Evolutionary conservation across 2,329 filamentous ascomycete genomes (phyloP).

Genomic region (Verticillium tricorpus): DNA sequence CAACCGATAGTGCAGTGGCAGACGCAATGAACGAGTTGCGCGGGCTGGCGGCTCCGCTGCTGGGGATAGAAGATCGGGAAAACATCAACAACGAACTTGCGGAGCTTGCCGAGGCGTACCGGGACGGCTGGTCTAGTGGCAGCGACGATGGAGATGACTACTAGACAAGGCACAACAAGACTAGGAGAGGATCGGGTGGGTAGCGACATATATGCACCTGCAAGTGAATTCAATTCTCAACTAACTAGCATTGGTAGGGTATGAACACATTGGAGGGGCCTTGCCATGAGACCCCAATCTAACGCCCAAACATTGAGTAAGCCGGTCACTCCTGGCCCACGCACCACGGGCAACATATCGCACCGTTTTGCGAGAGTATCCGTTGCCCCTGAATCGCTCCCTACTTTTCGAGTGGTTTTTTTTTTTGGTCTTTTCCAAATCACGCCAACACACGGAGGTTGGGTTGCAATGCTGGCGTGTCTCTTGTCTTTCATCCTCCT

Average conservation of each 20-base stretch:
- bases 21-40: constrained; percentile 63
- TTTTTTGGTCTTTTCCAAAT: neutral
- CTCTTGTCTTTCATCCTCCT: neutral
- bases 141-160: constrained; percentile 67
- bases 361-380: neutral
- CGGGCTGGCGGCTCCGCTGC: constrained; percentile 55
- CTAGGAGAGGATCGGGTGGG: too few species aligned
- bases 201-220: neutral
- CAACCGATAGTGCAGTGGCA: constrained; percentile 71
- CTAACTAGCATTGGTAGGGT: neutral
- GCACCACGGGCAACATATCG: neutral
- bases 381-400: neutral
- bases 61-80: constrained; percentile 77
- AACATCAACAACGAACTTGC: constrained; percentile 74
- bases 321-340: neutral
- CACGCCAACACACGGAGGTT: neutral
- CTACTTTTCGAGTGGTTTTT: neutral
- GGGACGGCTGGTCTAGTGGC: constrained; percentile 80
- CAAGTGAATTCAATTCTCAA: neutral
- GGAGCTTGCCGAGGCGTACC: constrained; percentile 81
- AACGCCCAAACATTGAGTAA: neutral
- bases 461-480: neutral
- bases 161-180: constrained; percentile 3
- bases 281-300: neutral
- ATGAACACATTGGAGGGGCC: neutral